Conservation (phyloP, 441 rosid species). For the Pelargonium fulgidum region DNA sequence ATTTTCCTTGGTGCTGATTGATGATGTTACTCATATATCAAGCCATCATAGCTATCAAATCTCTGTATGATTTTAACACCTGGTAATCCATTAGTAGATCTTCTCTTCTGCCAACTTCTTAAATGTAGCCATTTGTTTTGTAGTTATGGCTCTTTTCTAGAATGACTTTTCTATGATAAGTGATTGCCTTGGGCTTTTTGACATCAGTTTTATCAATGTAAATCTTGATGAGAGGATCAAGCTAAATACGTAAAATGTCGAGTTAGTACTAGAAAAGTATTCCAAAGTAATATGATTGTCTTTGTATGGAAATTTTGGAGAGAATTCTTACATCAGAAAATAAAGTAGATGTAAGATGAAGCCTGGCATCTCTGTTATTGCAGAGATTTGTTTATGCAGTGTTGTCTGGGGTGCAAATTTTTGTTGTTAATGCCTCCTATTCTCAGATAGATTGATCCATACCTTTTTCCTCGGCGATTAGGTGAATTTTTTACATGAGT, state of each 20-base stretch:
- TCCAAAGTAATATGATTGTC: neutral
- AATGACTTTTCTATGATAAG: neutral
- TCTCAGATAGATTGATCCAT: constrained; percentile 20
- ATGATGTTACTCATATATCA: neutral
- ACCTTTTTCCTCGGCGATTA: constrained; percentile 30
- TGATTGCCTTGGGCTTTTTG: neutral
- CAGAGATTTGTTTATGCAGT: neutral
- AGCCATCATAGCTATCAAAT: neutral
- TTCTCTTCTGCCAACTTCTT: neutral
- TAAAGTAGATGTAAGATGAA: neutral
- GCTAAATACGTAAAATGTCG: neutral
- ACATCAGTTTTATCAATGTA: neutral
- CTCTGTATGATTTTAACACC: neutral
- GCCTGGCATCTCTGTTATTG: neutral
- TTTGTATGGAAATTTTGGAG: neutral
- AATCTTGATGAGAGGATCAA: neutral
- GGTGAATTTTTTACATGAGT: constrained; percentile 92
- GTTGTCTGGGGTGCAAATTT: neutral
- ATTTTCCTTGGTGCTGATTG: too few species aligned
- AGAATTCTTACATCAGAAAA: neutral
- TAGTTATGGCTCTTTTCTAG: neutral
- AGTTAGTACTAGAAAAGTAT: neutral
- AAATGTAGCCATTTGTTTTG: neutral
- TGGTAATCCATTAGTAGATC: neutral
- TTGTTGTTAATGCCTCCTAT: neutral